Percentiles rank a stretch among this genome's conserved stretches.
These are phyloP conservation scores for Rhodotorula graminis DNA, from an alignment of 768 basidiomycete species.

Conservation along the genomic window DNA sequence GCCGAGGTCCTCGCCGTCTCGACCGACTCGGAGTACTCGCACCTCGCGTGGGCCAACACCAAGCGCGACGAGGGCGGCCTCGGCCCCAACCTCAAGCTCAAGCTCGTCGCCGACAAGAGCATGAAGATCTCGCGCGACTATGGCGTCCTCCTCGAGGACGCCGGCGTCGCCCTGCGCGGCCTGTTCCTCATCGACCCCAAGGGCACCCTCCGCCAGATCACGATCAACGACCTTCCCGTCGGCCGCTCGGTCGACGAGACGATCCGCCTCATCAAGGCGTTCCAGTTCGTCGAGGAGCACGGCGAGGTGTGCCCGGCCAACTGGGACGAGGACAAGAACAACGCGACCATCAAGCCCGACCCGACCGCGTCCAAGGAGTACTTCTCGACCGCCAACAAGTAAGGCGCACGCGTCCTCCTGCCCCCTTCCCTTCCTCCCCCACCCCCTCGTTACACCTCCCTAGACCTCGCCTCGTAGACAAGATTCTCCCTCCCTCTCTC, in stretches of 20 bases:
- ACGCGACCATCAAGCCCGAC: conserved; percentile 20
- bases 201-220: conserved; percentile 58
- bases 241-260: conserved; percentile 96
- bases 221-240: conserved; percentile 82
- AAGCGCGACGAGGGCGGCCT: conserved; percentile 81
- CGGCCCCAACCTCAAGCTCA: conserved; percentile 78
- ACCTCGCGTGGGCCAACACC: conserved; percentile 54
- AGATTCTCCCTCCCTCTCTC: too few species aligned
- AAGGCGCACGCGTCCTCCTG: conserved; percentile 30
- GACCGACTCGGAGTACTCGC: conserved; percentile 68
- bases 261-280: conserved; percentile 80
- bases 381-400: conserved; percentile 54
- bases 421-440: background rate
- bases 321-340: conserved; percentile 45
- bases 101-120: conserved; percentile 71
- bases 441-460: background rate
- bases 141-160: conserved; percentile 79
- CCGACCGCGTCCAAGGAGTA: conserved; percentile 21
- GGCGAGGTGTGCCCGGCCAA: conserved; percentile 91
- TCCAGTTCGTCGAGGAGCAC: conserved; percentile 77
- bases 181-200: conserved; percentile 82
- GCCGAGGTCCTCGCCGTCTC: conserved; percentile 78
- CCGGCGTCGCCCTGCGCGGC: conserved; percentile 80
- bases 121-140: conserved; percentile 79
- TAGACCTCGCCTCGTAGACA: background rate